phyloP scores from a whole-genome alignment of 805 yeast genomes.

The Starmerella gropengiesseri region DNA sequence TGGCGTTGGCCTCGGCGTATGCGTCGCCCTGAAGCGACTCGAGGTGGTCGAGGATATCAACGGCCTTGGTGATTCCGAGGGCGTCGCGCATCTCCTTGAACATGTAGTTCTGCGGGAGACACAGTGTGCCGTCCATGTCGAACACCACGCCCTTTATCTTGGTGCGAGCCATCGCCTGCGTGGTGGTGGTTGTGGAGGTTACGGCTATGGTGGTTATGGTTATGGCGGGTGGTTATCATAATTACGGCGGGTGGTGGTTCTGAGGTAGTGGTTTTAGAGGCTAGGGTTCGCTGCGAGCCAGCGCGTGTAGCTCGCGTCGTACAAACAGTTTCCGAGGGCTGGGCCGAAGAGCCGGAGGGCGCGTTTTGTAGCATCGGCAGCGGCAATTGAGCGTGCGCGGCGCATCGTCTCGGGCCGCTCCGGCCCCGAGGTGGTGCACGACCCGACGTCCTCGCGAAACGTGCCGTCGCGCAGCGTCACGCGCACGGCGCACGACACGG shows the following conservation, averaged over 20 bases:
- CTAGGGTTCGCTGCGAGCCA: slow-evolving; percentile 6
- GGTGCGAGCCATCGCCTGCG: too few relatives aligned
- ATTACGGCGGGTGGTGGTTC: too few relatives aligned
- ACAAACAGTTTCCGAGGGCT: slow-evolving; percentile 46
- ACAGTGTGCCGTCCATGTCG: slow-evolving; percentile 74
- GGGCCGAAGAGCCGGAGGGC: slow-evolving; percentile 72
- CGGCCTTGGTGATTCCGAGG: slow-evolving; percentile 36
- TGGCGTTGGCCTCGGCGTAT: slow-evolving; percentile 37
- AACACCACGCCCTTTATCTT: slow-evolving; percentile 46
- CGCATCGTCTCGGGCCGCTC: slow-evolving; percentile 58
- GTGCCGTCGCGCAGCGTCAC: slow-evolving; percentile 73
- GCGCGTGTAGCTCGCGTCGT: slow-evolving; percentile 25
- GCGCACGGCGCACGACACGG: slow-evolving; percentile 35
- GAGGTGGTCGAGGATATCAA: slow-evolving; percentile 47
- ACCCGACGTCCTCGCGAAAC: slow-evolving; percentile 65
- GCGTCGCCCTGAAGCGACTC: slow-evolving; percentile 34
- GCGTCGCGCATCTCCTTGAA: slow-evolving; percentile 49
- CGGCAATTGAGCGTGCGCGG: slow-evolving; percentile 74
- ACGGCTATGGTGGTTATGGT: neutral
- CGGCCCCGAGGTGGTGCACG: slow-evolving; percentile 50
- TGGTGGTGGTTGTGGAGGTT: neutral
- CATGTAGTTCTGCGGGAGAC: slow-evolving; percentile 42
- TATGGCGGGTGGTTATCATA: neutral
- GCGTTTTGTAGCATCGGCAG: slow-evolving; percentile 55
- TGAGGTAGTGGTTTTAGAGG: neutral